Evolutionary conservation across 2,329 filamentous ascomycete species (phyloP), one percentile per base, ranked within the genome.

Genomic region (Westerdykella ornata): DNA sequence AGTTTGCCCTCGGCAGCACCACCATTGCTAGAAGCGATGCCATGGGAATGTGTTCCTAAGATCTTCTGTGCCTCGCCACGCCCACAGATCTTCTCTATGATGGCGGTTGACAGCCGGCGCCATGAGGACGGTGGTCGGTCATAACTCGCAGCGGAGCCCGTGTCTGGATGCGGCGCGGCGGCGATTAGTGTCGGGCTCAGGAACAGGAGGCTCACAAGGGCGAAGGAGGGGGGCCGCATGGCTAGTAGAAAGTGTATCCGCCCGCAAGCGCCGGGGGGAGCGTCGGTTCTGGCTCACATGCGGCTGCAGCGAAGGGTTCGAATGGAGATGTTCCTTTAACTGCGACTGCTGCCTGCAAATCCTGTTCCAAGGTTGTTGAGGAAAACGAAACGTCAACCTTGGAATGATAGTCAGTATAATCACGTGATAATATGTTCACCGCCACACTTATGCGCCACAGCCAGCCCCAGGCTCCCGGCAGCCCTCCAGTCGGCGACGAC

Each of bases 101-200:
- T 55, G 41, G 54, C 55, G 42, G 67, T 62, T 31, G 65, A 65
- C 12, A 67, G 53, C 32, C 48, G 52, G 35, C 64, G 60, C 65
- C 65, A 68, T n/a, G 65, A 54, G 12, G 53, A 56, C 39, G 52
- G 51, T 28, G 46, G 29, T 45, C 48, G 44, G 40, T 40, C 46
- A 51, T 46, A 45, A 46, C 37, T 35, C n/a, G 47, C 26, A 8
- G 35, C 38, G 45, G 30, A 34, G 44, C 31, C 38, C 32, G 43
- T 37, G 18, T 51, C 30, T 9, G 54, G 49, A 42, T 60, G 60
- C 49, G 63, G 63, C 56, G 58, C 62, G 50, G 62, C 56, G 26
- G 48, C 32, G 15, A 50, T 41, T 29, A 58, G 52, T 34, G 54
- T 53, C 20, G 60, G 53, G 36, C 41, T 47, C 40, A 62, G 47